Base-by-base conservation (phyloP, 2,329 filamentous ascomycete species). In the Conoideocrella luteorostrata region DNA sequence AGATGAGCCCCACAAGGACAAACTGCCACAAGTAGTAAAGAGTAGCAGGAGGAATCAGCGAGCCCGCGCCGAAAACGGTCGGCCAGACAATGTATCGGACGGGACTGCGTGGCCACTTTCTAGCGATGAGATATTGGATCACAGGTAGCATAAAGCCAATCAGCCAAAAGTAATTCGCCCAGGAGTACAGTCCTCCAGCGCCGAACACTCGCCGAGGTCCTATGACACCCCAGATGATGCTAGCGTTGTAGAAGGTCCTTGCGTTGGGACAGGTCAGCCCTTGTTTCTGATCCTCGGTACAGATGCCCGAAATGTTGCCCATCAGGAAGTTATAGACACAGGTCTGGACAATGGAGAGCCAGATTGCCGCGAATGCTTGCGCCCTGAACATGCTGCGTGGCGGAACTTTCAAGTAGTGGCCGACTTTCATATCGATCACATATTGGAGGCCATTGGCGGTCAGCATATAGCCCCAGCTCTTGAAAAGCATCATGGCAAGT, bases 141-240 rank as follows among this genome's bases (percentile, higher is more conserved):
- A 72, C 44, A 0, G 75, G 75, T 4, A 71, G 56, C 4, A 65
- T 30, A 22, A 62, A 64, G 2, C 75, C 75, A 9, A 74, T 67
- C 20, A 78, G 60, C 67, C 70, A 79, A 61, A 77, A 77, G 53
- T 62, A 76, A 55, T 74, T 69, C 23, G 75, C 59, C 23, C 63
- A 62, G 0, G 62, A 57, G 52, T 77, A 49, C 15, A 52, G 41
- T 11, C 68, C 59, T 18, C 58, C 59, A n/a, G 52, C 51, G n/a
- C 59, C 57, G 36, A 61, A 60, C 39, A 62, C 56, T 20, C 51
- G 51, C 32, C 38, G 49, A 3, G 60, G 60, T 2, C 60, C 41
- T 39, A 82, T 77, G 18, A 77, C 66, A 45, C 78, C 78, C 77
- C 77, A 79, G 43, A 79, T 71, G 5, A 79, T 66, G 9, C 72